Evolutionary conservation across 2,329 filamentous ascomycete species (phyloP).

Genomic region (Ilyonectria destructans): DNA sequence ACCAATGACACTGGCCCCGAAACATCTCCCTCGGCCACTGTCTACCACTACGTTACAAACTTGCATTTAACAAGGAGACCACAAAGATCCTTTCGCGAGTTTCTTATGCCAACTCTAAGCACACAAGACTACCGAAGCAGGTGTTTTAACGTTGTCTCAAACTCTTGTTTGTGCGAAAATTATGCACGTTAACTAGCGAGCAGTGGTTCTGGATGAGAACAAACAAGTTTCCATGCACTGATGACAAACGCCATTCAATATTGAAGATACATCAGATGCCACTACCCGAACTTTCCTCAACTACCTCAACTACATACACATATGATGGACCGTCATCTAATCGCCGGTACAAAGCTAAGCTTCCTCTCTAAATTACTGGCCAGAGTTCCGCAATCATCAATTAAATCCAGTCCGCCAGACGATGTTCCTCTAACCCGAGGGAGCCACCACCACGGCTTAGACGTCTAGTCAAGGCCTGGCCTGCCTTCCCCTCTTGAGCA

Average conservation of each 20-base stretch:
- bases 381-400: neutral
- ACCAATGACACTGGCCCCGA: neutral
- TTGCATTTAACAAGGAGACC: too few relatives aligned
- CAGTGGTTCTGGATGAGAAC: too few relatives aligned
- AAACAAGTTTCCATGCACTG: too few relatives aligned
- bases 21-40: neutral
- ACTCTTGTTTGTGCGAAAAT: too few relatives aligned
- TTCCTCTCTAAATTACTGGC: neutral
- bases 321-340: neutral
- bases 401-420: neutral
- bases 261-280: too few relatives aligned
- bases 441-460: too few relatives aligned
- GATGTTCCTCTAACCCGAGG: neutral
- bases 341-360: neutral
- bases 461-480: neutral
- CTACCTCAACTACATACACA: neutral
- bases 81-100: too few relatives aligned
- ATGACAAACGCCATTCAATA: too few relatives aligned
- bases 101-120: too few relatives aligned
- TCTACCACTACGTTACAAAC: neutral
- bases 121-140: too few relatives aligned
- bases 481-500: neutral
- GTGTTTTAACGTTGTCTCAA: too few relatives aligned
- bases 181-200: too few relatives aligned
- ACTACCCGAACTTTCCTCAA: neutral